phyloP scores from a whole-genome alignment of 306 rosid species.

The Albizia julibrissin region DNA sequence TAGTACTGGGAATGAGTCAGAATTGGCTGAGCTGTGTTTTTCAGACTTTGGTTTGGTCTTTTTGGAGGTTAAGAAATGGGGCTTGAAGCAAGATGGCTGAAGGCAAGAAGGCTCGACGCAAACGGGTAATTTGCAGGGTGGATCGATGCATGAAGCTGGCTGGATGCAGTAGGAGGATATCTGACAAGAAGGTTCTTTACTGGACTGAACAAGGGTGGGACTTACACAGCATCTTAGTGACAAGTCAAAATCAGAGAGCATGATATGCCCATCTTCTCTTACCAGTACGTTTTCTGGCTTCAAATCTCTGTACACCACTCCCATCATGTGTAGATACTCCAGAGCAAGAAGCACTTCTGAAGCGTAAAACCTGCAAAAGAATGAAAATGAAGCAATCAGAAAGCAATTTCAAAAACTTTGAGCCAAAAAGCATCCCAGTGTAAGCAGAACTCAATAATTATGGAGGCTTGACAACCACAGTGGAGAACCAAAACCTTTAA shows the following conservation, averaged over 20 bases:
- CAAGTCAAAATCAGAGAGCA: slow-evolving; percentile 66
- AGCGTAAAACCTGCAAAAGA: slow-evolving; percentile 57
- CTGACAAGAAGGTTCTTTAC: slow-evolving; percentile 41
- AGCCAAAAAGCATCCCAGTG: background rate
- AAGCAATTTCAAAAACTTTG: background rate
- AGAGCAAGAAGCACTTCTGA: slow-evolving; percentile 64
- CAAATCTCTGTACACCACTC: slow-evolving; percentile 65
- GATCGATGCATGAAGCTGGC: slow-evolving; percentile 54
- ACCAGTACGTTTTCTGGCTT: slow-evolving; percentile 66
- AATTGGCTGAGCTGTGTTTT: slow-evolving; percentile 19
- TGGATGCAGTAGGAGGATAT: slow-evolving; percentile 56
- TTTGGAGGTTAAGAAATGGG: slow-evolving; percentile 44
- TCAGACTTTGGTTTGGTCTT: slow-evolving; percentile 37
- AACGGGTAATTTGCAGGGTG: slow-evolving; percentile 54
- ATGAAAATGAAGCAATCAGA: background rate
- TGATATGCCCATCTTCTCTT: slow-evolving; percentile 66
- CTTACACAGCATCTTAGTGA: slow-evolving; percentile 55
- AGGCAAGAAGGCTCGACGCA: slow-evolving; percentile 57
- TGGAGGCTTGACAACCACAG: background rate
- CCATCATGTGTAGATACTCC: slow-evolving; percentile 74
- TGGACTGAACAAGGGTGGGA: slow-evolving; percentile 61
- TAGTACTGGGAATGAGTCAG: slow-evolving; percentile 51
- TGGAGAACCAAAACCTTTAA: background rate
- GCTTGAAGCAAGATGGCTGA: slow-evolving; percentile 65
- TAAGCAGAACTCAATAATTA: background rate